These are phyloP conservation scores for Leccinum barrowsii DNA, from an alignment of 768 basidiomycete genomes.

Conservation along the genomic window DNA sequence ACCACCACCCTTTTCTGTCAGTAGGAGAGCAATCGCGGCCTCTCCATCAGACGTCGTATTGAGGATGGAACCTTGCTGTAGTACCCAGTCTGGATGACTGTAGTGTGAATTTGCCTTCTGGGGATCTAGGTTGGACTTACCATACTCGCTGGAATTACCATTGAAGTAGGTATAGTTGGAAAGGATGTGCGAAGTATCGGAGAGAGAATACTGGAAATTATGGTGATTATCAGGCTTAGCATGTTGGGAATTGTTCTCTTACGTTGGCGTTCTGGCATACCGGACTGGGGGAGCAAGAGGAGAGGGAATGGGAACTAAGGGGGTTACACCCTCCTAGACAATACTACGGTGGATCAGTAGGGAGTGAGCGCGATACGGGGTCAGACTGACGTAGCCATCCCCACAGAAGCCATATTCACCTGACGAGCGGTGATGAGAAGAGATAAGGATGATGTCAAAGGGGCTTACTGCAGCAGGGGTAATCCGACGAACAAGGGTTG, in stretches of 20 bases:
- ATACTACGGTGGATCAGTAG: constrained; percentile 43
- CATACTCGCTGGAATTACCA: constrained; percentile 71
- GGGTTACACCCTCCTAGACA: constrained; percentile 90
- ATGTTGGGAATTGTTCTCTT: constrained; percentile 16
- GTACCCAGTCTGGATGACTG: constrained; percentile 55
- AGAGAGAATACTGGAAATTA: constrained; percentile 50
- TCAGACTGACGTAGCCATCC: constrained; percentile 33
- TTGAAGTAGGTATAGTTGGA: constrained; percentile 64
- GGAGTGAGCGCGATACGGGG: background rate
- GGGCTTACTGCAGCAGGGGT: constrained; percentile 44
- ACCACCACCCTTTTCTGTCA: constrained; percentile 71
- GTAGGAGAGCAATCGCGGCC: constrained; percentile 63
- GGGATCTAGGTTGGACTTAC: constrained; percentile 29
- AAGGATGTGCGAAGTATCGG: constrained; percentile 63
- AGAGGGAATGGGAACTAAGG: constrained; percentile 55
- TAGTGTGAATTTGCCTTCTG: background rate
- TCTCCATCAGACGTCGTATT: constrained; percentile 54
- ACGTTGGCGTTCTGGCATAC: constrained; percentile 64
- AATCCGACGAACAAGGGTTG: constrained; percentile 32
- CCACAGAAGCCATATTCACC: constrained; percentile 59
- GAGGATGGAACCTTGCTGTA: constrained; percentile 64
- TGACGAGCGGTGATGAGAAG: constrained; percentile 11
- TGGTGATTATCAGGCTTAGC: background rate
- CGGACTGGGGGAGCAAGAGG: constrained; percentile 70
- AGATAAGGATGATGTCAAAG: background rate